Base-by-base conservation (phyloP, 495 filamentous ascomycete species). In the Eremomyces bilateralis region DNA sequence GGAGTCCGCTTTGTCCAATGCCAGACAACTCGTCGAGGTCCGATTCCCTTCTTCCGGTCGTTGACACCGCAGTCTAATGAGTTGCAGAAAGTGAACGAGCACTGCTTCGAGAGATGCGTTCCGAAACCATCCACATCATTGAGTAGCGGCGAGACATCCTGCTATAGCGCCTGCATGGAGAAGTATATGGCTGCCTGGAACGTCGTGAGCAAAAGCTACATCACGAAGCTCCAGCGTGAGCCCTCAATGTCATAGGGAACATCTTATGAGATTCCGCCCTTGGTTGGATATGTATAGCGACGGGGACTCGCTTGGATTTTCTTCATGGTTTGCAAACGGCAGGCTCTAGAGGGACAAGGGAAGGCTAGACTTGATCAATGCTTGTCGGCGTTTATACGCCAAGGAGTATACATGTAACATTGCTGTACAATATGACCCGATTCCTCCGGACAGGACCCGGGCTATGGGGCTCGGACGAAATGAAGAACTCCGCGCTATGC, bases 111-210 rank as follows among this genome's bases (percentile, higher is more conserved):
- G 22, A 74, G 74, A 51, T 97, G 88, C 60, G 62, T 97, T 27
- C 73, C 84, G 19, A 73, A 82, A 45, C 88, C 88, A 35, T 76
- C 81, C 36, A 55, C 64, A 33, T 77, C 75, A 27, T 57, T 95
- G 31, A 81, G 80, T 22, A 54, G 61, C 35, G 64, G 61, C 46
- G 71, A 83, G 58, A 69, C 74, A 54, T 61, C 65, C 29, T 97
- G 88, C 65, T 65, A 85, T 39, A 76, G 74, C 4, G 58, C 63
- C 40, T 97, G 88, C 62, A 88, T 93, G 77, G 80, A 94, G 52
- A 97, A 97, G 60, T 97, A 97, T 62, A 91, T 94, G 65, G 57
- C 63, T 17, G 67, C 79, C 21, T 97, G 90, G 90, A 93, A 94
- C 54, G 60, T 64, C 37, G 76, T 91, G 38, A 81, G 72, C 54